These are phyloP conservation scores for Salix koriyanagi DNA, from an alignment of 345 rosid genomes.

Conservation along the genomic window DNA sequence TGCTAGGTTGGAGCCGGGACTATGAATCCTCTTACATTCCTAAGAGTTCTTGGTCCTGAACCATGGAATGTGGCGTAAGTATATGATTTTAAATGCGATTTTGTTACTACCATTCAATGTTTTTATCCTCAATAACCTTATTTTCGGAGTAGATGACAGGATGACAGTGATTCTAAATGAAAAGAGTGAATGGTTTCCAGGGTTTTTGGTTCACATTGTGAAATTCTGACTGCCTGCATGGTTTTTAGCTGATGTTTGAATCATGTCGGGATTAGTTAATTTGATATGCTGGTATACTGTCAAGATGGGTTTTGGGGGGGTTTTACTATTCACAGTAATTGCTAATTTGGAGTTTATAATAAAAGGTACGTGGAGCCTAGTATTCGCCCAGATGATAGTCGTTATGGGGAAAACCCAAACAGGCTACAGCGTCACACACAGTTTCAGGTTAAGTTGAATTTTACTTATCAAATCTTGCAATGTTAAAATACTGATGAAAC, in stretches of 20 bases:
- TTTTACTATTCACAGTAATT: background rate
- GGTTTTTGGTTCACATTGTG: background rate
- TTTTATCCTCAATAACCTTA: background rate
- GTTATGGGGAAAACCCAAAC: conserved; percentile 94
- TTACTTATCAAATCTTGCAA: background rate
- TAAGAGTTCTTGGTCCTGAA: conserved; percentile 95
- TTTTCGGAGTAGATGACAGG: background rate
- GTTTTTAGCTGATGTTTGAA: too few species aligned
- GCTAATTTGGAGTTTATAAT: conserved; percentile 14
- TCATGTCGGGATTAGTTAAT: too few species aligned
- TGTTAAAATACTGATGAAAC: background rate
- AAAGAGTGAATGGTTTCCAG: background rate
- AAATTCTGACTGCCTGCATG: too few species aligned
- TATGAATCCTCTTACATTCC: conserved; percentile 89
- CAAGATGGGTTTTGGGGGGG: background rate
- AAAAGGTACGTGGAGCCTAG: conserved; percentile 86
- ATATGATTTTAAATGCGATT: conserved; percentile 12
- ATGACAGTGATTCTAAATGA: background rate
- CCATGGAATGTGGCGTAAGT: conserved; percentile 97
- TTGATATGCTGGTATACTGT: too few species aligned
- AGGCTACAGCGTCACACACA: conserved; percentile 97
- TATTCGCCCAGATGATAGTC: conserved; percentile 93
- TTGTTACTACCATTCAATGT: background rate
- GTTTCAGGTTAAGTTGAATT: conserved; percentile 57
- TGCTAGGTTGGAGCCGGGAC: conserved; percentile 95